Conservation (phyloP, 371 early-diverging fungal genomes). For the Mucor ambiguus region DNA sequence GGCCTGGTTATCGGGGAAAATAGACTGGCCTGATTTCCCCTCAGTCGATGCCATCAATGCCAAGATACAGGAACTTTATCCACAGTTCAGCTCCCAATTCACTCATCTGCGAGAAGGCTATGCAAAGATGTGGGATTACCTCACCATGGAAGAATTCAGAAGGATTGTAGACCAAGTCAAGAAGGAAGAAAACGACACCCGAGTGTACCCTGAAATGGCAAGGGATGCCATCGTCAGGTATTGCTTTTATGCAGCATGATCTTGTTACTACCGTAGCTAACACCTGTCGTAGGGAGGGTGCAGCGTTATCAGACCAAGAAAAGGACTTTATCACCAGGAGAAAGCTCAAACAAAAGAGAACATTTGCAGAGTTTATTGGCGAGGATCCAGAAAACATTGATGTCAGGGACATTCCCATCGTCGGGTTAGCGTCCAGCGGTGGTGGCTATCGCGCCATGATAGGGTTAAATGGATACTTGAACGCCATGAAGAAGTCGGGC, state of each 20-base stretch:
- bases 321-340: conserved; percentile 47
- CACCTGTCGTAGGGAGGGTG: conserved; percentile 26
- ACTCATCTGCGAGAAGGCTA: conserved; percentile 31
- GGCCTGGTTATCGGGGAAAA: conserved; percentile 15
- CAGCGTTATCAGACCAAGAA: conserved; percentile 50
- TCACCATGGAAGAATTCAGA: conserved; percentile 44
- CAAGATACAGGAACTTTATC: conserved; percentile 30
- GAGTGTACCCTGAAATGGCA: conserved; percentile 33
- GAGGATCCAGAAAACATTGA: conserved; percentile 56
- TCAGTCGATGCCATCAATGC: conserved; percentile 27
- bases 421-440: conserved; percentile 71
- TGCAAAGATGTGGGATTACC: conserved; percentile 35
- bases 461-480: conserved; percentile 59
- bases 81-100: conserved; percentile 29
- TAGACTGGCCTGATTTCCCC: conserved; percentile 23
- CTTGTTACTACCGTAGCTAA: not conserved
- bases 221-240: conserved; percentile 38
- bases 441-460: conserved; percentile 79
- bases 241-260: not conserved
- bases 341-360: conserved; percentile 45
- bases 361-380: conserved; percentile 72
- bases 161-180: conserved; percentile 32
- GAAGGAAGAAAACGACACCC: conserved; percentile 18
- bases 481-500: conserved; percentile 59
- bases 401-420: conserved; percentile 63